phyloP scores from a whole-genome alignment of 192 early-diverging fungal species.

The Nowakowskiella sp. region DNA sequence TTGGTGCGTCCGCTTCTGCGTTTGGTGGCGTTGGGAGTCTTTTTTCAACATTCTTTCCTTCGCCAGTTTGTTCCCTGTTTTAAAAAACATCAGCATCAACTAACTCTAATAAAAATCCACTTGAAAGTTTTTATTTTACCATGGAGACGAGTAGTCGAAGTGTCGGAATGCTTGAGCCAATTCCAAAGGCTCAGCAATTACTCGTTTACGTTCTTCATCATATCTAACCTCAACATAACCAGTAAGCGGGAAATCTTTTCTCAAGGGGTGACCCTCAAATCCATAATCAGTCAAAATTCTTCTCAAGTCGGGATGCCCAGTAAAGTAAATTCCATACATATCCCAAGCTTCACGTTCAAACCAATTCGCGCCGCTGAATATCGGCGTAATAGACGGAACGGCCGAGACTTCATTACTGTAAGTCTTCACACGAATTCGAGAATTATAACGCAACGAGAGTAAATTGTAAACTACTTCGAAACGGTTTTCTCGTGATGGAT shows the following conservation, averaged over 20 bases:
- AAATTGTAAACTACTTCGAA: slow-evolving; percentile 97
- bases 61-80: neutral
- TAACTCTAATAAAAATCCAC: neutral
- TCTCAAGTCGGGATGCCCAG: slow-evolving; percentile 89
- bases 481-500: slow-evolving; percentile 81
- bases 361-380: slow-evolving; percentile 89
- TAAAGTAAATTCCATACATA: slow-evolving; percentile 97
- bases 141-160: slow-evolving; percentile 93
- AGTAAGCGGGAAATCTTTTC: slow-evolving; percentile 98
- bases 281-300: slow-evolving; percentile 98
- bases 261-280: slow-evolving; percentile 87
- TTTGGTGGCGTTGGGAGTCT: neutral
- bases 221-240: slow-evolving; percentile 99
- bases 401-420: slow-evolving; percentile 85
- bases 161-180: slow-evolving; percentile 91
- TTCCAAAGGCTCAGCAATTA: slow-evolving; percentile 92
- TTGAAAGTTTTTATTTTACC: slow-evolving; percentile 46
- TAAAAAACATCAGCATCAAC: neutral
- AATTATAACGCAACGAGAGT: slow-evolving; percentile 76
- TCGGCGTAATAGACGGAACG: slow-evolving; percentile 75
- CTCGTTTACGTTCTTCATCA: slow-evolving; percentile 97
- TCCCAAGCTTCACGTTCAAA: slow-evolving; percentile 97
- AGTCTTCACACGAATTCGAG: slow-evolving; percentile 95
- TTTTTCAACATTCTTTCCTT: neutral
- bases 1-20: neutral